Evolutionary conservation across 768 basidiomycete genomes (phyloP).

Genomic region (Cubamyces lactineus): DNA sequence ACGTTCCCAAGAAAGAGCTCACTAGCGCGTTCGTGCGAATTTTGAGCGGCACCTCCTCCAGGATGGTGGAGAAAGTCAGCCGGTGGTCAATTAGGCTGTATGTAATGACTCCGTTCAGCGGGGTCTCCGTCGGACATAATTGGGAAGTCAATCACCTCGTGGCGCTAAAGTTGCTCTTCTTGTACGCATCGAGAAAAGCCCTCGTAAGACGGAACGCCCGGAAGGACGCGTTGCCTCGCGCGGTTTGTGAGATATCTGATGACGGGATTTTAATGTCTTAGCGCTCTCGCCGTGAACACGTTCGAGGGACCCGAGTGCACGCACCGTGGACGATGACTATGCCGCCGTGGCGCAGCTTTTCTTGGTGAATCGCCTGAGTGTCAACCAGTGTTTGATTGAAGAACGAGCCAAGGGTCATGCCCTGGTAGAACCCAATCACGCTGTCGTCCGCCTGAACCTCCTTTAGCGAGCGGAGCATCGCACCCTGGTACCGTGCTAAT

Average conservation of each 20-base stretch:
- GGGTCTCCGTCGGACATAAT: constrained; percentile 6
- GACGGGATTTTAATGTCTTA: constrained; percentile 20
- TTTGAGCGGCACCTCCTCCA: constrained; percentile 85
- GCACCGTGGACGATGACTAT: constrained; percentile 83
- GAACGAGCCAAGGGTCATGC: constrained; percentile 83
- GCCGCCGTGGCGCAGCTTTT: constrained; percentile 84
- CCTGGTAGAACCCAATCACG: constrained; percentile 93
- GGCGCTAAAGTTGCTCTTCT: constrained; percentile 82
- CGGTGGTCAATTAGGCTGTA: constrained; percentile 76
- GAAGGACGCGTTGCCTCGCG: constrained; percentile 84
- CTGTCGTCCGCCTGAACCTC: constrained; percentile 92
- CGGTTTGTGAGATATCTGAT: constrained; percentile 75
- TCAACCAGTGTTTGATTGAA: constrained; percentile 81
- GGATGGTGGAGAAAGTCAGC: constrained; percentile 82
- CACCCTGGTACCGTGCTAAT: constrained; percentile 76
- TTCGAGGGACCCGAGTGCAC: constrained; percentile 13
- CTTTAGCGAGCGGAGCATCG: constrained; percentile 85
- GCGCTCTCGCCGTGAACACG: constrained; percentile 4
- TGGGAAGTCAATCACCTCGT: constrained; percentile 60
- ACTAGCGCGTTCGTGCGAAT: constrained; percentile 82
- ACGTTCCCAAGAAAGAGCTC: constrained; percentile 72
- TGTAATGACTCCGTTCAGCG: constrained; percentile 13
- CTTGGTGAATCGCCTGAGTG: constrained; percentile 83
- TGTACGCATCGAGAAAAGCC: constrained; percentile 81
- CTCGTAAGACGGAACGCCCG: constrained; percentile 85